A percentile compares a stretch with the other conserved stretches of the same genome.
phyloP scores from a whole-genome alignment of 2,329 filamentous ascomycete genomes.

The Colletotrichum orbiculare region DNA sequence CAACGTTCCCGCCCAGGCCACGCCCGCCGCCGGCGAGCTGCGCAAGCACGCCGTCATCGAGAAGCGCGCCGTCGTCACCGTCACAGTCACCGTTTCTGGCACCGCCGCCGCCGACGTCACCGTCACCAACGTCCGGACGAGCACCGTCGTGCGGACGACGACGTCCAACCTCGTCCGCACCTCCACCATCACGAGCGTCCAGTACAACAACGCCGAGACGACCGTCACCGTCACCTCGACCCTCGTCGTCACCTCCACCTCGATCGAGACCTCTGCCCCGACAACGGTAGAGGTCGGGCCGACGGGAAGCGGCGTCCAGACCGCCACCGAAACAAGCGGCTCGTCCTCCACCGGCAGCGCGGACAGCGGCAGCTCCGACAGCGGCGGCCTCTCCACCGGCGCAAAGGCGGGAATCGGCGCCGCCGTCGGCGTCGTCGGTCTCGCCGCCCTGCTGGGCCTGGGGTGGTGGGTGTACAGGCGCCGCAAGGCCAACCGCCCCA shows the following conservation, averaged over 20 bases:
- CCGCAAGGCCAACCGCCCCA: conserved; percentile 33
- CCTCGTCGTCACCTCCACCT: conserved; percentile 47
- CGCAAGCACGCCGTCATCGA: conserved; percentile 41
- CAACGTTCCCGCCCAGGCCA: conserved; percentile 34
- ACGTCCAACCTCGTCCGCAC: conserved; percentile 44
- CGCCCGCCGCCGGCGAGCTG: conserved; percentile 34
- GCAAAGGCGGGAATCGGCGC: conserved; percentile 58
- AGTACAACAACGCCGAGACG: conserved; percentile 47
- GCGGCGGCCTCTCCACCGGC: conserved; percentile 50
- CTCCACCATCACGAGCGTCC: conserved; percentile 36
- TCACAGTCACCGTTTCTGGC: conserved; percentile 46
- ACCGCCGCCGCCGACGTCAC: conserved; percentile 43
- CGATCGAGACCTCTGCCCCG: conserved; percentile 45
- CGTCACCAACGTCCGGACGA: conserved; percentile 21
- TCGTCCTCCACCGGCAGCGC: conserved; percentile 18
- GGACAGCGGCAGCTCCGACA: conserved; percentile 23
- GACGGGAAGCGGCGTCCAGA: conserved; percentile 42
- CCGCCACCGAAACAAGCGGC: conserved; percentile 28
- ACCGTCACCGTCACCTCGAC: conserved; percentile 53
- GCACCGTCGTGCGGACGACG: conserved; percentile 43
- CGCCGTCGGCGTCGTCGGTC: conserved; percentile 50
- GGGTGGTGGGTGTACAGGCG: conserved; percentile 38
- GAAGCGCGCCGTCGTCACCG: conserved; percentile 49
- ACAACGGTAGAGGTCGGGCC: conserved; percentile 39
- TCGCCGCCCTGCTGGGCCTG: conserved; percentile 40